phyloP scores from a whole-genome alignment of 1,284 basidiomycete species.

The Rhodotorula sp. region DNA sequence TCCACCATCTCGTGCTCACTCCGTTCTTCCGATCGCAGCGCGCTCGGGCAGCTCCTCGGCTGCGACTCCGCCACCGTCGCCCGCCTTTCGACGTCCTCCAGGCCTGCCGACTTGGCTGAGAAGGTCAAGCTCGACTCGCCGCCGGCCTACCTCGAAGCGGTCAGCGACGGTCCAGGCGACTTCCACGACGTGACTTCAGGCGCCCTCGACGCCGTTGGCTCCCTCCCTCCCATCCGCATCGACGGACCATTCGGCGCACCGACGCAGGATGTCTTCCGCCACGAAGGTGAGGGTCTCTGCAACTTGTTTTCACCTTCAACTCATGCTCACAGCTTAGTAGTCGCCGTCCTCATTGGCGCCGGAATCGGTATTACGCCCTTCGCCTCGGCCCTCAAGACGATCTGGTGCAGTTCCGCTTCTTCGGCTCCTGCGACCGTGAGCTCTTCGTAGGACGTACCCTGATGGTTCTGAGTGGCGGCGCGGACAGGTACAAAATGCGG shows the following conservation, averaged over 20 bases:
- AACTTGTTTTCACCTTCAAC: too few species aligned
- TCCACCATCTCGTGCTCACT: too few species aligned
- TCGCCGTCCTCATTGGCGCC: constrained; percentile 79
- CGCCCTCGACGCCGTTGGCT: constrained; percentile 44
- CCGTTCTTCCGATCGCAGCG: constrained; percentile 38
- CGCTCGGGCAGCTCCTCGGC: constrained; percentile 75
- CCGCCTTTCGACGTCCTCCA: constrained; percentile 59
- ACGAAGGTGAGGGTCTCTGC: constrained; percentile 53
- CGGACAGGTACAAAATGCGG: constrained; percentile 74
- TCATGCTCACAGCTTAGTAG: constrained; percentile 46
- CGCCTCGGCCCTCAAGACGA: constrained; percentile 84
- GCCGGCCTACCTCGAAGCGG: constrained; percentile 44
- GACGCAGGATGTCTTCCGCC: constrained; percentile 81
- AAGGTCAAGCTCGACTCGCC: not conserved
- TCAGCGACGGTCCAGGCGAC: constrained; percentile 55
- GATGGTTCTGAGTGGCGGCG: too few species aligned
- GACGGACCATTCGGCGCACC: constrained; percentile 69
- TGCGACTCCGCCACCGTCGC: constrained; percentile 72
- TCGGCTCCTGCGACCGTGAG: too few species aligned
- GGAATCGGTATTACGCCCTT: constrained; percentile 86
- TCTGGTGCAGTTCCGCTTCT: constrained; percentile 58
- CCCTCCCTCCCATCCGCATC: constrained; percentile 69
- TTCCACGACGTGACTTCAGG: constrained; percentile 67
- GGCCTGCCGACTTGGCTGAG: not conserved
- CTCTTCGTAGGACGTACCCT: too few species aligned